Evolutionary conservation across 495 filamentous ascomycete species (phyloP).

Genomic region (Penicillium maclennaniae): DNA sequence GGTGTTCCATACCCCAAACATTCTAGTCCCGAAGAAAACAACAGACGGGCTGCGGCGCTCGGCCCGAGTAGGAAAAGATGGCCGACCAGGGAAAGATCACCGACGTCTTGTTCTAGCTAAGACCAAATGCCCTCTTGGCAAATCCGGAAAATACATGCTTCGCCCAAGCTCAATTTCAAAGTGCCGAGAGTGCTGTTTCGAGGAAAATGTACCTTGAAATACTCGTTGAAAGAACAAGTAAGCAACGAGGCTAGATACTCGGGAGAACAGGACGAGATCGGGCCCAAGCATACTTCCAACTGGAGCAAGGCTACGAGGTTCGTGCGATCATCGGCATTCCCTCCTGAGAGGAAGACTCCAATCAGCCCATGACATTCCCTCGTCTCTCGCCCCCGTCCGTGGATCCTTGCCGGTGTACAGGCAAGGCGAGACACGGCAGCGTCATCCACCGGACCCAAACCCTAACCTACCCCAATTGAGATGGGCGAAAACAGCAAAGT

Average conservation of each 20-base stretch:
- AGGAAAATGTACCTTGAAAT: background rate
- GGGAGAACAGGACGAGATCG: background rate
- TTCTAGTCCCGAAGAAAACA: background rate
- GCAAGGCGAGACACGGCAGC: background rate
- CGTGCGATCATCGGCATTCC: background rate
- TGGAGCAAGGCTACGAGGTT: background rate
- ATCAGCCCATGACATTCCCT: background rate
- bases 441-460: background rate
- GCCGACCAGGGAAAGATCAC: constrained; percentile 2
- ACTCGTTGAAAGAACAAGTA: background rate
- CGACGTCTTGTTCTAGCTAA: background rate
- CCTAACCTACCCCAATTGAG: constrained; percentile 1
- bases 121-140: background rate
- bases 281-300: background rate
- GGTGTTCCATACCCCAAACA: background rate
- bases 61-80: constrained; percentile 2
- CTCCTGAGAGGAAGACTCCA: background rate
- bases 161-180: background rate
- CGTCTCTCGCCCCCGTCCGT: background rate
- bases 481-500: background rate
- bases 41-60: background rate
- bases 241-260: background rate
- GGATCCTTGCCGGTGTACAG: background rate
- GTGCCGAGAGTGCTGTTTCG: background rate
- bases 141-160: background rate